phyloP scores from a whole-genome alignment of 371 early-diverging fungal genomes.

The Apophysomyces sp. region DNA sequence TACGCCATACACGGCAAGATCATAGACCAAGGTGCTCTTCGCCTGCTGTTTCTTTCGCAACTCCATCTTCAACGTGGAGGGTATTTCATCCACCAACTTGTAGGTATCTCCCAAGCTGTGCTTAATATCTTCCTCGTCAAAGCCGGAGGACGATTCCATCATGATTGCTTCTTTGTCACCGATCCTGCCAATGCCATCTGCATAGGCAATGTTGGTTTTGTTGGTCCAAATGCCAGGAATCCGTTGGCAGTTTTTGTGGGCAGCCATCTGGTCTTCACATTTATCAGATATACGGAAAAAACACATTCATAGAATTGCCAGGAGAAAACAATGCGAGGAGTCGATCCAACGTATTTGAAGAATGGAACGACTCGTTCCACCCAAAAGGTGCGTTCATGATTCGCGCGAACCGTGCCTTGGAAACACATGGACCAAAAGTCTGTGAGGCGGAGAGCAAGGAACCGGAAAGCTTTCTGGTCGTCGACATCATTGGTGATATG shows the following conservation, averaged over 20 bases:
- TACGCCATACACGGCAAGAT: slow-evolving; percentile 9
- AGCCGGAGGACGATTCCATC: slow-evolving; percentile 14
- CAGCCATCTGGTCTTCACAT: not conserved
- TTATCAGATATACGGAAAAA: not conserved
- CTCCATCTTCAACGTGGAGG: slow-evolving; percentile 9
- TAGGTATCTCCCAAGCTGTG: slow-evolving; percentile 11
- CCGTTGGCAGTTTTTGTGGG: slow-evolving; percentile 4
- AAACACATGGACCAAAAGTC: too few relatives aligned
- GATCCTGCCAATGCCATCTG: slow-evolving; percentile 9
- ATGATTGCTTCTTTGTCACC: slow-evolving; percentile 1
- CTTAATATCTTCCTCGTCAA: slow-evolving; percentile 9
- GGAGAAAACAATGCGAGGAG: not conserved
- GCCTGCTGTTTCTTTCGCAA: slow-evolving; percentile 6
- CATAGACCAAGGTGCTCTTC: not conserved
- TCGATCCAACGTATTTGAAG: slow-evolving; percentile 4
- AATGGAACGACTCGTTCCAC: slow-evolving; percentile 3
- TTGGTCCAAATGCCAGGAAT: slow-evolving; percentile 5
- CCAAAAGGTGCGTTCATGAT: slow-evolving; percentile 3
- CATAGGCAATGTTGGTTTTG: not conserved
- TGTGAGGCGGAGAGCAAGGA: too few relatives aligned
- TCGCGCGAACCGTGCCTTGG: not conserved
- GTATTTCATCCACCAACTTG: slow-evolving; percentile 10
- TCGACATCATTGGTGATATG: too few relatives aligned
- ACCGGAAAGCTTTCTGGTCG: too few relatives aligned
- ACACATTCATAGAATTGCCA: not conserved